Evolutionary conservation across 805 yeast species (phyloP), one percentile per base, ranked within the genome.

Genomic region (Hanseniaspora singularis): DNA sequence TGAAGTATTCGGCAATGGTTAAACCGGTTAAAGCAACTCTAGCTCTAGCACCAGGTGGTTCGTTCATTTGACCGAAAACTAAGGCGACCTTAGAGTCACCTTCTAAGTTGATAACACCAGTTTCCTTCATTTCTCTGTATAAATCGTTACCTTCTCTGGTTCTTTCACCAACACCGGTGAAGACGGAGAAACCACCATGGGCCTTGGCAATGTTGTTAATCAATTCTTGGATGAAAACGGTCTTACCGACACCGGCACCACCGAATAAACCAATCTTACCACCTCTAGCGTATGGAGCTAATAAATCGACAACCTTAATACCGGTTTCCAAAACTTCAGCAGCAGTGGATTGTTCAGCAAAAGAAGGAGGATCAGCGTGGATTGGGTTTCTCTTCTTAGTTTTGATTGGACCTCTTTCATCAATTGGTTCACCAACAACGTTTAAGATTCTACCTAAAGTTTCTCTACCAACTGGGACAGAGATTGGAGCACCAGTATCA

Each of bases 211-310:
- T 92, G 80, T 89, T 89, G 88, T 92, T 89, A 72, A 89, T 89
- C 76, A 89, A 80, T 77, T 89, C 98, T 79, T 89, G 98, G 74
- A 89, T 89, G 76, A 89, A 89, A 56, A 89, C 98, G 72, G 98
- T 89, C 75, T 89, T 89, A 76, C 98, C 98, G 84, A 89, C 98
- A 89, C 98, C 98, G 72, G 98, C 98, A 89, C 98, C 98, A 78
- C 98, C 98, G 83, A 89, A 89, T 67, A 89, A 81, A 81, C 98
- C 98, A 86, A 89, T 89, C 81, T 89, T 89, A 85, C 98, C 98
- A 85, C 98, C 98, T 85, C 96, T 87, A 68, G 98, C 97, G 77
- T 89, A 89, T 62, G 98, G 98, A 61, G 98, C 98, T 60, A 89
- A 79, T 67, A 89, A 77, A 70, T 89, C 98, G 74, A 89, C 98